Percentiles rank a stretch among this genome's conserved stretches.
Evolutionary conservation across 805 yeast species (phyloP).

Genomic region (Komagataella pastoris): DNA sequence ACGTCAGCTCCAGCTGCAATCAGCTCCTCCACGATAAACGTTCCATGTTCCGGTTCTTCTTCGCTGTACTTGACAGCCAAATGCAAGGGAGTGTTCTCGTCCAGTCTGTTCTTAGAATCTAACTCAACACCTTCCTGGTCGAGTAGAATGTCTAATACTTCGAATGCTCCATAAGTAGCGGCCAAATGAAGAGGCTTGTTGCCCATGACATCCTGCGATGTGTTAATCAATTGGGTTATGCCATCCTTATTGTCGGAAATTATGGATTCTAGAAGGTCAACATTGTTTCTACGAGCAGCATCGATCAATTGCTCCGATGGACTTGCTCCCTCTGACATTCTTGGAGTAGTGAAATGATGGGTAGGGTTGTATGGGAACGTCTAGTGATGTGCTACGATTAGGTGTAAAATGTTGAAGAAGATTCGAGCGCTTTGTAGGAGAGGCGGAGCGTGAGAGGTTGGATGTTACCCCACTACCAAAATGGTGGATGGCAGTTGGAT

Average conservation of each 20-base stretch:
- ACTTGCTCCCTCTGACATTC: constrained; percentile 51
- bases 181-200: constrained; percentile 76
- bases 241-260: constrained; percentile 22
- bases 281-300: constrained; percentile 78
- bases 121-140: constrained; percentile 88
- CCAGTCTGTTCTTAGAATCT: constrained; percentile 59
- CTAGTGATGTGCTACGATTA: neutral
- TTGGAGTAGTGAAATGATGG: neutral
- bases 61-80: constrained; percentile 64
- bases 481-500: neutral
- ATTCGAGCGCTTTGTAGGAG: neutral
- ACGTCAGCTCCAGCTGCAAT: constrained; percentile 91
- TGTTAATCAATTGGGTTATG: constrained; percentile 42
- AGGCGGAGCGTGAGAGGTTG: neutral
- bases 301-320: constrained; percentile 71
- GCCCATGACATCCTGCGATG: constrained; percentile 62
- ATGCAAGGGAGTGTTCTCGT: constrained; percentile 86
- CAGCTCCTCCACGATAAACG: constrained; percentile 63
- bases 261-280: constrained; percentile 53
- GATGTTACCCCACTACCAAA: neutral
- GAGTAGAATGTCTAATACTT: constrained; percentile 65
- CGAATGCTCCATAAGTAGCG: constrained; percentile 73
- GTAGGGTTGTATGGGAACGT: neutral
- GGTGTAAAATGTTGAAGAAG: neutral
- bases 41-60: constrained; percentile 79